Conservation (phyloP, 2,329 filamentous ascomycete genomes). For the Biscogniauxia marginata region DNA sequence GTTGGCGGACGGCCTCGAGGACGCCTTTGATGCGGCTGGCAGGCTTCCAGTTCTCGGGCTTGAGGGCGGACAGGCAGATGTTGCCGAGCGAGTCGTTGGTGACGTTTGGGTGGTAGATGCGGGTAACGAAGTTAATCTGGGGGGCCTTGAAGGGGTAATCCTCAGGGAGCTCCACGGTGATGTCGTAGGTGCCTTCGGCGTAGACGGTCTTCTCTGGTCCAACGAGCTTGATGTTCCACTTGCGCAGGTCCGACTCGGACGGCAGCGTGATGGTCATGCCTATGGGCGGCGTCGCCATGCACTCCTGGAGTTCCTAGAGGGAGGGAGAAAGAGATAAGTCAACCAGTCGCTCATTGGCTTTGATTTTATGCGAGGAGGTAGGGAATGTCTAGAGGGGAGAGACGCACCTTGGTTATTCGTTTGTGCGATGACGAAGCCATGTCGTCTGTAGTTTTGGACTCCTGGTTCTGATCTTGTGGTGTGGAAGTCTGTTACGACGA, state of each 20-base stretch:
- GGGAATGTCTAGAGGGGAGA: neutral
- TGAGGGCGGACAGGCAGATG: conserved; percentile 83
- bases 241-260: conserved; percentile 48
- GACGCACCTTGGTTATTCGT: conserved; percentile 31
- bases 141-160: conserved; percentile 93
- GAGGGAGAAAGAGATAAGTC: conserved; percentile 23
- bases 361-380: conserved; percentile 10
- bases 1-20: conserved; percentile 70
- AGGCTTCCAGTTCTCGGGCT: conserved; percentile 89
- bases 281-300: conserved; percentile 44
- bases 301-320: conserved; percentile 54
- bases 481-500: too few species aligned
- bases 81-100: conserved; percentile 81
- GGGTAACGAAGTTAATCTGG: conserved; percentile 74
- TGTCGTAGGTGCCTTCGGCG: conserved; percentile 68
- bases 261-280: conserved; percentile 49
- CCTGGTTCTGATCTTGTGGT: too few species aligned
- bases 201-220: conserved; percentile 48
- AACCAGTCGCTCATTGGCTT: conserved; percentile 6
- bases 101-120: conserved; percentile 94
- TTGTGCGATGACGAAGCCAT: conserved; percentile 31
- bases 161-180: conserved; percentile 69
- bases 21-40: conserved; percentile 73
- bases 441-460: too few species aligned
- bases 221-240: conserved; percentile 49